Evolutionary conservation across 345 rosid genomes (phyloP).

Genomic region (Cochlearia excelsa): DNA sequence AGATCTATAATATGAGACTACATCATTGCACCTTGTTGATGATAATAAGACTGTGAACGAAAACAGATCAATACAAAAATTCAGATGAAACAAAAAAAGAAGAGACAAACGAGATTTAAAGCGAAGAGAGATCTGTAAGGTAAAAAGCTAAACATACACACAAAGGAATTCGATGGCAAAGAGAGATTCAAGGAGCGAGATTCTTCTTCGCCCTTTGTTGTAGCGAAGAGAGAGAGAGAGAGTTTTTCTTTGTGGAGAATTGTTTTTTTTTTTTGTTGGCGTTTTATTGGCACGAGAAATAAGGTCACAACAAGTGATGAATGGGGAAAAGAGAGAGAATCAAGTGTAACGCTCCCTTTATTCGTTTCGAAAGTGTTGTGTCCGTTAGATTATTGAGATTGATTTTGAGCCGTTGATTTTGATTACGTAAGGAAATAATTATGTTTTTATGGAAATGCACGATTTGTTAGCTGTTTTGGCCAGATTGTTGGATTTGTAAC

Average conservation of each 20-base stretch:
- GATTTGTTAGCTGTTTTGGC: conserved; percentile 3
- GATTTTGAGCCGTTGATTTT: neutral
- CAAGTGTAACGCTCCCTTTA: neutral
- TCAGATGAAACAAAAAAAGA: neutral
- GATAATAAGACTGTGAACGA: neutral
- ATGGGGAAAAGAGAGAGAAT: neutral
- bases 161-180: conserved; percentile 25
- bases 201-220: conserved; percentile 38
- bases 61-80: neutral
- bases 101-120: conserved; percentile 20
- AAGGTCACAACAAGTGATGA: conserved; percentile 23
- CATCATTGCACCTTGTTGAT: conserved; percentile 22
- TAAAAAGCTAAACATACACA: conserved; percentile 10
- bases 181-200: conserved; percentile 27
- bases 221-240: conserved; percentile 23
- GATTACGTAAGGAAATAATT: neutral
- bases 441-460: neutral
- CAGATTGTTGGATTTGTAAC: no score
- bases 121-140: conserved; percentile 25
- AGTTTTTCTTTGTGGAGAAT: conserved; percentile 24
- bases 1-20: conserved; percentile 6
- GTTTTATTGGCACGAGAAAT: conserved; percentile 38
- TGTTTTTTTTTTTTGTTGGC: conserved; percentile 27
- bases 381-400: conserved; percentile 22
- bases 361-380: neutral